Base-by-base conservation (phyloP, 495 filamentous ascomycete genomes). In the Penicillium pancosmium region DNA sequence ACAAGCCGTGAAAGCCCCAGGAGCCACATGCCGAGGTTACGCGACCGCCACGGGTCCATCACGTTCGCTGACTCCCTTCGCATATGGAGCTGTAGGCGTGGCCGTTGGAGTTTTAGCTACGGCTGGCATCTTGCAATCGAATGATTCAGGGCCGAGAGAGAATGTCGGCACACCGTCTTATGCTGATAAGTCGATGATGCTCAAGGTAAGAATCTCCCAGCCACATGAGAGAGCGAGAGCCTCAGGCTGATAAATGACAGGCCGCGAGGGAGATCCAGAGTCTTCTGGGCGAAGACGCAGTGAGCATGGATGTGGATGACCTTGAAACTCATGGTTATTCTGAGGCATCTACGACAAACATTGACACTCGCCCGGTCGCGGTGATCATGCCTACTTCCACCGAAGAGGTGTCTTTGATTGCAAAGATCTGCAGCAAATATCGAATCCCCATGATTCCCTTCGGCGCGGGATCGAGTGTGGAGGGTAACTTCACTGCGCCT, bases 401-500 rank as follows among this genome's bases (percentile, higher is more conserved):
- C 1, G 82, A 90, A 56, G 89, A 96, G 53, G 91, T 97, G 19
- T 88, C 88, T 8, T 69, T 83, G 48, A 91, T 96, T 34, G 91
- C 88, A 10, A 88, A 88, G 66, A 77, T 92, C 50, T 97, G 93
- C 76, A 77, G 87, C 74, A 90, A 90, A 71, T 88, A 92, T 73
- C 84, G 83, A 13, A 84, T 97, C 54, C 93, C 93, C 15, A 91
- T 97, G 80, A 81, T 78, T 63, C 89, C 91, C 0, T 97, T 89
- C 68, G 93, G 91, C 2, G 92, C 91, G 13, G 93, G 93, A 16
- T 89, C 91, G 0, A 93, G 90, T 59, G 80, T 97, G 4, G 93
- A 97, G 66, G 93, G 85, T 11, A 92, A 95, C 68, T 96, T 96
- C 71, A 88, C 91, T 2, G 89, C 91, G 3, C 89, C 92, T 0